phyloP scores from a whole-genome alignment of 2,329 filamentous ascomycete species.

The Scopulariopsis brevicaulis region DNA sequence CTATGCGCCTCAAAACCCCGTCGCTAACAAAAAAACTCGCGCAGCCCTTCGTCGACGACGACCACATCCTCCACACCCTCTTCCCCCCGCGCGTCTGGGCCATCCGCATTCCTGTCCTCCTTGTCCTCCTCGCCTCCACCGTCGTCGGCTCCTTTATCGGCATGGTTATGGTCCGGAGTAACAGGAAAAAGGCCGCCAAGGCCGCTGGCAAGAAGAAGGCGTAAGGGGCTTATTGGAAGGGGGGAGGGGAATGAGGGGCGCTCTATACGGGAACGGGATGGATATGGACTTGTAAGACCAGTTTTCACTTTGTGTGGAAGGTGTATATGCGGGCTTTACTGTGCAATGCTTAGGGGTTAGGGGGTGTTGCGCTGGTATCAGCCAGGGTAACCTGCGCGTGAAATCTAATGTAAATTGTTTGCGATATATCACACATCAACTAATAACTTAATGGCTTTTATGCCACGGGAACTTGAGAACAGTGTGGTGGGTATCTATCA shows the following conservation, averaged over 20 bases:
- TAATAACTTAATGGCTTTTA: not conserved
- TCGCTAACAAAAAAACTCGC: slow-evolving; percentile 5
- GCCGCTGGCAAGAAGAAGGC: slow-evolving; percentile 79
- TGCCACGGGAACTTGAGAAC: not conserved
- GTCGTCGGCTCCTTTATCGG: slow-evolving; percentile 94
- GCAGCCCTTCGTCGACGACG: slow-evolving; percentile 93
- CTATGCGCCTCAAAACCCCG: not conserved
- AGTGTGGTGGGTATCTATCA: not conserved
- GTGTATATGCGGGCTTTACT: not conserved
- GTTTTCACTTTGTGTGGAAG: not conserved
- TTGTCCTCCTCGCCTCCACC: slow-evolving; percentile 81
- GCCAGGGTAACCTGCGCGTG: not conserved
- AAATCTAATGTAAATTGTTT: not conserved
- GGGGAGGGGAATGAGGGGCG: not conserved
- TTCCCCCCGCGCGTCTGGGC: slow-evolving; percentile 98
- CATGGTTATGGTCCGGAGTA: slow-evolving; percentile 98
- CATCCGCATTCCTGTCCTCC: slow-evolving; percentile 94
- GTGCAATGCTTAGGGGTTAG: not conserved
- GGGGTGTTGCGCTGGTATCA: not conserved
- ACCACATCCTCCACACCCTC: slow-evolving; percentile 85
- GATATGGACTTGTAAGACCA: not conserved
- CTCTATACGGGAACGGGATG: not conserved
- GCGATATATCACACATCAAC: not conserved
- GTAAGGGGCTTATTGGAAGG: slow-evolving; percentile 24
- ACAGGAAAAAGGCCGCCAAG: slow-evolving; percentile 94